Evolutionary conservation across 192 early-diverging fungal species (phyloP).

Genomic region (Radiomyces spectabilis): DNA sequence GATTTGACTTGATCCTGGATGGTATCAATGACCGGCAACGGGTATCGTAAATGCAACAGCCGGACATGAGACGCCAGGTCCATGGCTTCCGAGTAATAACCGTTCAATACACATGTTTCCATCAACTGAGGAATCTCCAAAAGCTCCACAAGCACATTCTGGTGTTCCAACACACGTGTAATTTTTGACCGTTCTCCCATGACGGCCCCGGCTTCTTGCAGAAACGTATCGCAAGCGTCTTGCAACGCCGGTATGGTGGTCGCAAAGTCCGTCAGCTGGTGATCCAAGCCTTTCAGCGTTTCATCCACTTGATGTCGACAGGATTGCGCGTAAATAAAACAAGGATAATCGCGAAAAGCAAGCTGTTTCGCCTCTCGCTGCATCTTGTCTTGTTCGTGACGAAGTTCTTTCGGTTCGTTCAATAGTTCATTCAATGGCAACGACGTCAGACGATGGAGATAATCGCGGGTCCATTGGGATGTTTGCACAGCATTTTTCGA

Average conservation of each 20-base stretch:
- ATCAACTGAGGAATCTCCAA: conserved; percentile 75
- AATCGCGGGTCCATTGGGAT: conserved; percentile 48
- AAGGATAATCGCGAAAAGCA: conserved; percentile 59
- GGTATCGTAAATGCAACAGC: conserved; percentile 46
- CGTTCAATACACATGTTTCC: conserved; percentile 74
- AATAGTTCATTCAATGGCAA: conserved; percentile 51
- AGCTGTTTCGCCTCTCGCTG: conserved; percentile 54
- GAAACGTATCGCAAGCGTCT: conserved; percentile 37
- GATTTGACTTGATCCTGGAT: conserved; percentile 58
- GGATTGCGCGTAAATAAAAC: conserved; percentile 58
- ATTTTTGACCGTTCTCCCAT: conserved; percentile 26
- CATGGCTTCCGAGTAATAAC: conserved; percentile 79
- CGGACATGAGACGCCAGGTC: conserved; percentile 66
- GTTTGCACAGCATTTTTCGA: not conserved
- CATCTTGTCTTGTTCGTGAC: conserved; percentile 43
- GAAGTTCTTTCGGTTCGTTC: conserved; percentile 44
- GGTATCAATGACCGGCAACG: conserved; percentile 43
- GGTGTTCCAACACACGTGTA: conserved; percentile 43
- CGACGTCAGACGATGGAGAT: conserved; percentile 55
- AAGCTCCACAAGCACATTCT: conserved; percentile 55
- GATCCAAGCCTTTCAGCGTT: conserved; percentile 40
- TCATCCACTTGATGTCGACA: conserved; percentile 42
- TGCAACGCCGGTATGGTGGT: conserved; percentile 41
- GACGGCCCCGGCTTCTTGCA: conserved; percentile 5
- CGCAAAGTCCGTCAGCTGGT: conserved; percentile 37